phyloP scores from a whole-genome alignment of 2,329 filamentous ascomycete genomes.

The Ophiostoma perfectum region DNA sequence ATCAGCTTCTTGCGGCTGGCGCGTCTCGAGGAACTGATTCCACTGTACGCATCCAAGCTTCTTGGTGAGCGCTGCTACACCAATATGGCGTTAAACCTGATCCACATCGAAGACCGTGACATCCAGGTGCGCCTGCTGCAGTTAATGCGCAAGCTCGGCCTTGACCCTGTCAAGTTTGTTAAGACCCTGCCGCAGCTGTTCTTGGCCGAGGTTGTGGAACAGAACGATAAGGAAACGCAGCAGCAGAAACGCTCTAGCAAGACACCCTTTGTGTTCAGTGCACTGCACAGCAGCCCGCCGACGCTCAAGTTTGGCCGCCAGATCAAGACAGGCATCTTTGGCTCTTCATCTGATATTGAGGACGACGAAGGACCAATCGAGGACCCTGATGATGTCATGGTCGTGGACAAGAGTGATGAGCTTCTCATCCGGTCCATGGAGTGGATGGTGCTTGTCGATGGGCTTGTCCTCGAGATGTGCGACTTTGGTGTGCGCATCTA shows the following conservation, averaged over 20 bases:
- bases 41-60: constrained; percentile 81
- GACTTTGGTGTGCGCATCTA: constrained; percentile 62
- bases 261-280: constrained; percentile 37
- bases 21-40: constrained; percentile 71
- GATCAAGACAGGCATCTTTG: constrained; percentile 67
- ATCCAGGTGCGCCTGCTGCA: constrained; percentile 64
- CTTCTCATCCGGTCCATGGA: constrained; percentile 72
- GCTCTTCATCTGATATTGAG: constrained; percentile 53
- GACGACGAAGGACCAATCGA: constrained; percentile 24
- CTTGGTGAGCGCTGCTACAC: constrained; percentile 58
- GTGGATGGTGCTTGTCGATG: constrained; percentile 74
- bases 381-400: constrained; percentile 28
- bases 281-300: constrained; percentile 46
- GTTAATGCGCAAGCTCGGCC: constrained; percentile 67
- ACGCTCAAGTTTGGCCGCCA: constrained; percentile 55
- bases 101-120: constrained; percentile 60
- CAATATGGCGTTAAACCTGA: constrained; percentile 69
- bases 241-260: not conserved
- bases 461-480: constrained; percentile 34
- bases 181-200: constrained; percentile 57
- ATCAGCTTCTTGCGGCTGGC: constrained; percentile 70
- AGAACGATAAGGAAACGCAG: not conserved
- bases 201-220: constrained; percentile 43
- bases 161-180: constrained; percentile 70
- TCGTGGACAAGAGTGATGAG: constrained; percentile 58